These are phyloP conservation scores for Colletotrichum horii DNA, from an alignment of 2,329 filamentous ascomycete genomes.

Conservation along the genomic window DNA sequence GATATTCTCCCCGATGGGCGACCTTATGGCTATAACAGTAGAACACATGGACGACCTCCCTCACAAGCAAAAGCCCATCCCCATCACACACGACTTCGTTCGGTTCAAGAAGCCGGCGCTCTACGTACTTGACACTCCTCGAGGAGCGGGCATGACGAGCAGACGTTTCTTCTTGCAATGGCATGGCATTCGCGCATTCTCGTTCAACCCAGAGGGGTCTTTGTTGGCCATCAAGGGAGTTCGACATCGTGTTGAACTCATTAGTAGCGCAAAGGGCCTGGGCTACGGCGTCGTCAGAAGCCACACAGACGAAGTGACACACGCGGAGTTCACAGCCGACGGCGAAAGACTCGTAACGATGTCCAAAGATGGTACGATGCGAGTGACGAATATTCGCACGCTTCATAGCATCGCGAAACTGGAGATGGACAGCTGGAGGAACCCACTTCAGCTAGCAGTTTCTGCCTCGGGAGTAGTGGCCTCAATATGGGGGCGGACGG, in stretches of 20 bases:
- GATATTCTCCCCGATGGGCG: not conserved
- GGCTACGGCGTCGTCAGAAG: slow-evolving; percentile 9
- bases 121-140: not conserved
- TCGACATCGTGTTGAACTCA: slow-evolving; percentile 10
- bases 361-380: slow-evolving; percentile 14
- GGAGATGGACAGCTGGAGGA: slow-evolving; percentile 16
- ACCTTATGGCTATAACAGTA: not conserved
- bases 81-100: slow-evolving; percentile 3
- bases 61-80: not conserved
- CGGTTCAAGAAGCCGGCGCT: slow-evolving; percentile 5
- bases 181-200: slow-evolving; percentile 9
- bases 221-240: slow-evolving; percentile 7
- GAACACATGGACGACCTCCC: not conserved
- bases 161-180: not conserved
- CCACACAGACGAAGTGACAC: slow-evolving; percentile 20
- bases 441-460: slow-evolving; percentile 11
- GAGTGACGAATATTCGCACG: slow-evolving; percentile 1
- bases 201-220: slow-evolving; percentile 6
- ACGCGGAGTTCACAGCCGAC: slow-evolving; percentile 16
- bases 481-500: slow-evolving; percentile 12
- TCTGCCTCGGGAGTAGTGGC: not conserved
- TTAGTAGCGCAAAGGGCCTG: not conserved
- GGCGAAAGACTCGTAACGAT: slow-evolving; percentile 1
- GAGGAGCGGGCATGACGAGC: not conserved
- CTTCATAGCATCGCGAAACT: slow-evolving; percentile 13